Percentiles rank a stretch among this genome's conserved stretches.
phyloP scores from a whole-genome alignment of 768 basidiomycete species.

The Mycena chlorophos region DNA sequence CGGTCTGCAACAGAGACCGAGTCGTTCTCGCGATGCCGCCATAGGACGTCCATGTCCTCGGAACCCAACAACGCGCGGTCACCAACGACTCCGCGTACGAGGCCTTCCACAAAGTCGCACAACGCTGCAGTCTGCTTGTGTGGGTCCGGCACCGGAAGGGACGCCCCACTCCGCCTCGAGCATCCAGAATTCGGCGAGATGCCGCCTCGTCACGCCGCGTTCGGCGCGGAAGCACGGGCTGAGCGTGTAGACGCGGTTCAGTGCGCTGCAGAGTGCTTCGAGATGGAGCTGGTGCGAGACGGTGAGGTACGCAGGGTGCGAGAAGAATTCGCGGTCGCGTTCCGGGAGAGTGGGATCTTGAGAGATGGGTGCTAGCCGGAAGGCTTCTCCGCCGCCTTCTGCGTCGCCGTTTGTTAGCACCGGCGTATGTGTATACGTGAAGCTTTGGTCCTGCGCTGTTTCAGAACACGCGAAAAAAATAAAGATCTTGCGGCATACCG shows the following conservation, averaged over 20 bases:
- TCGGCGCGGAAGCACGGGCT: slow-evolving; percentile 96
- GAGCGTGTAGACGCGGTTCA: slow-evolving; percentile 87
- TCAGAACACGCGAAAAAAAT: slow-evolving; percentile 4
- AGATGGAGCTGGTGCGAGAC: slow-evolving; percentile 97
- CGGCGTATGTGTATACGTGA: slow-evolving; percentile 79
- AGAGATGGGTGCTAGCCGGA: slow-evolving; percentile 56
- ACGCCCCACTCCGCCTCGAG: slow-evolving; percentile 84
- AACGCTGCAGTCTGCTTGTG: slow-evolving; percentile 17
- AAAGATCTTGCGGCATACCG: slow-evolving; percentile 45
- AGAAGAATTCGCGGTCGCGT: slow-evolving; percentile 62
- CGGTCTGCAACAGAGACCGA: slow-evolving; percentile 10
- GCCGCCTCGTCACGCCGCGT: slow-evolving; percentile 81
- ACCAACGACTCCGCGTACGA: slow-evolving; percentile 40
- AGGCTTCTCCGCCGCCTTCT: slow-evolving; percentile 94
- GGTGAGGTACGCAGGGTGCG: slow-evolving; percentile 76
- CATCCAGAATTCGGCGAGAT: slow-evolving; percentile 99
- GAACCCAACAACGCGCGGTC: slow-evolving; percentile 6
- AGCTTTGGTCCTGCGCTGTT: slow-evolving; percentile 64
- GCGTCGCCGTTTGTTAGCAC: slow-evolving; percentile 90
- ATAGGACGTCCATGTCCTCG: slow-evolving; percentile 37
- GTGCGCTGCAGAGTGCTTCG: slow-evolving; percentile 76
- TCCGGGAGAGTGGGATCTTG: slow-evolving; percentile 20
- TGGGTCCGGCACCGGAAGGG: slow-evolving; percentile 8
- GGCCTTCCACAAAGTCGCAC: slow-evolving; percentile 51
- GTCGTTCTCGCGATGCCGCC: slow-evolving; percentile 38